Evolutionary conservation across 331 rosid genomes (phyloP), one percentile per base, ranked within the genome.

Genomic region (Quercus phellos): DNA sequence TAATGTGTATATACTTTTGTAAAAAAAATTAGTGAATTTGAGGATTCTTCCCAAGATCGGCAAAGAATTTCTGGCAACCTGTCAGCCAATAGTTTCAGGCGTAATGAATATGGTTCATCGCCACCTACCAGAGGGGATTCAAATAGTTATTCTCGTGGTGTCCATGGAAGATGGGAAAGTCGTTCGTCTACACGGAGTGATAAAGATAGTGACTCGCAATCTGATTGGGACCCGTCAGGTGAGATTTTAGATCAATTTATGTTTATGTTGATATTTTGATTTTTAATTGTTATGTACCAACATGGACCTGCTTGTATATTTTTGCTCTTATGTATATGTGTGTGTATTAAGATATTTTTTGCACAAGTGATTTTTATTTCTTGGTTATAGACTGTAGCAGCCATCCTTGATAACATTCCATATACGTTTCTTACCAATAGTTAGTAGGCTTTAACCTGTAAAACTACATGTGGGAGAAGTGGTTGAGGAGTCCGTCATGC

Each of bases 151-250:
- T 85, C 93, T 4, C 85, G 97, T 54, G 92, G 92, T 59, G 72
- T 32, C 59, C 96, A 82, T 69, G 99, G 98, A 83, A 95, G 85
- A 83, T 91, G 97, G 98, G 98, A 91, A 30, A 61, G 89, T 84
- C 96, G 89, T 70, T 78, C 98, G 72, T 87, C 94, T 60, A 97
- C 90, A 76, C 85, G 88, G 73, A 83, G 90, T 35, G 99, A 91
- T 74, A 89, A 51, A 84, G 98, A 95, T 68, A 88, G 85, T 70
- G 99, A 95, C 79, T 91, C 90, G 7, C 98, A 88, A 67, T 84
- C 94, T 51, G 97, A 93, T 54, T 75, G 81, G 88, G 98, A 95
- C 17, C 16, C 53, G 83, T 82, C 98, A 75, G 98, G 99, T 95
- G 55, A 78, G 82, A 53, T 82, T 74, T 83, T 66, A 60, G 55